Evolutionary conservation across 371 early-diverging fungal genomes (phyloP).

Genomic region (Apophysomyces sp.): DNA sequence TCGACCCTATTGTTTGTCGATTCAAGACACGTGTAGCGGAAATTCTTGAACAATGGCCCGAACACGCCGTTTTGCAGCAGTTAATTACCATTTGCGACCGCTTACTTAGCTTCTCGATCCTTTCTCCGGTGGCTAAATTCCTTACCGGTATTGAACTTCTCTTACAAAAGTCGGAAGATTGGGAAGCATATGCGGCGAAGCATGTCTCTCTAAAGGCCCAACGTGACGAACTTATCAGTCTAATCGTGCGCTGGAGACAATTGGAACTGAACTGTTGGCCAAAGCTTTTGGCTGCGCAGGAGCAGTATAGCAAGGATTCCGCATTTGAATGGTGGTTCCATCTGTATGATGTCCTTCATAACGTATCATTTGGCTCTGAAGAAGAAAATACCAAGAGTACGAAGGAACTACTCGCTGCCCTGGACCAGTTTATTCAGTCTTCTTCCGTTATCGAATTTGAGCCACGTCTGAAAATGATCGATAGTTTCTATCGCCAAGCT

Average conservation of each 20-base stretch:
- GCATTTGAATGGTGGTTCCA: slow-evolving; percentile 90
- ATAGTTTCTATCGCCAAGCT: slow-evolving; percentile 69
- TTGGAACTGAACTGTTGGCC: slow-evolving; percentile 92
- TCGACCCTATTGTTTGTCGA: slow-evolving; percentile 63
- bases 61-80: slow-evolving; percentile 84
- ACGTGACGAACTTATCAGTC: slow-evolving; percentile 68
- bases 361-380: slow-evolving; percentile 31
- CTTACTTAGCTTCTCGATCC: slow-evolving; percentile 73
- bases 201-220: slow-evolving; percentile 76
- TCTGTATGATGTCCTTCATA: slow-evolving; percentile 62
- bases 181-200: slow-evolving; percentile 90
- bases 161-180: slow-evolving; percentile 88
- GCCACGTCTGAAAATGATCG: slow-evolving; percentile 76
- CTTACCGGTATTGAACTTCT: slow-evolving; percentile 88
- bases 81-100: slow-evolving; percentile 68
- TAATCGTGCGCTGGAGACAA: slow-evolving; percentile 92
- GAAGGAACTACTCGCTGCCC: slow-evolving; percentile 50
- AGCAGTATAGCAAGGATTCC: slow-evolving; percentile 61
- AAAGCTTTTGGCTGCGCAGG: slow-evolving; percentile 80
- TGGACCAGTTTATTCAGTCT: slow-evolving; percentile 83
- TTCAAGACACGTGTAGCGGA: slow-evolving; percentile 60
- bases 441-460: slow-evolving; percentile 84
- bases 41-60: slow-evolving; percentile 77
- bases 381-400: slow-evolving; percentile 26
- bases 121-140: slow-evolving; percentile 88